A percentile compares a stretch with the other conserved stretches of the same genome.
Evolutionary conservation across 805 yeast species (phyloP).

Genomic region (Lipomyces sp.): DNA sequence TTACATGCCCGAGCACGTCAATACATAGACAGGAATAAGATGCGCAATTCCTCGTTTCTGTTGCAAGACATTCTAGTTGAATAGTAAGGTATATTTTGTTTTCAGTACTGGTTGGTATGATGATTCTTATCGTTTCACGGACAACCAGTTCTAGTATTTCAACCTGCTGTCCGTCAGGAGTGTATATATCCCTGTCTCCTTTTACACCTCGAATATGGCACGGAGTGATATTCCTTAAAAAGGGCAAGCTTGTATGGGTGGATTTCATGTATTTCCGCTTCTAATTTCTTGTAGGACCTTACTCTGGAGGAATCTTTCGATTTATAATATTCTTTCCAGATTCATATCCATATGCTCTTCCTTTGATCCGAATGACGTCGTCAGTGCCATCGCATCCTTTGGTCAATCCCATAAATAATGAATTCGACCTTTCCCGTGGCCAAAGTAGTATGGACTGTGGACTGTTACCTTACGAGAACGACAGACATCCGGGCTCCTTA

Average conservation of each 20-base stretch:
- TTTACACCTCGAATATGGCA: slow-evolving; percentile 28
- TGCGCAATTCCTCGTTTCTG: slow-evolving; percentile 6
- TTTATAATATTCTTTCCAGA: slow-evolving; percentile 26
- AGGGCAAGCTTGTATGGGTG: slow-evolving; percentile 5
- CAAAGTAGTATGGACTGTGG: no score
- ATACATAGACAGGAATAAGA: no score
- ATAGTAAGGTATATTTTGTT: slow-evolving; percentile 1
- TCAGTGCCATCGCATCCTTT: slow-evolving; percentile 13
- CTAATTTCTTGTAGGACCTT: slow-evolving; percentile 11
- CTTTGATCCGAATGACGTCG: slow-evolving; percentile 16
- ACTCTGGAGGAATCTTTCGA: slow-evolving; percentile 26
- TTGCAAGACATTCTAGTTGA: slow-evolving; percentile 16
- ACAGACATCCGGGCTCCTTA: no score
- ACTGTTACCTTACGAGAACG: no score
- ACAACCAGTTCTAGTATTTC: slow-evolving; percentile 19
- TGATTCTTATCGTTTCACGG: not conserved
- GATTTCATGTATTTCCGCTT: not conserved
- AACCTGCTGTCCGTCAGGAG: slow-evolving; percentile 21
- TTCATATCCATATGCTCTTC: slow-evolving; percentile 18
- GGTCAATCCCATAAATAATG: slow-evolving; percentile 7
- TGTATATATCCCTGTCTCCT: slow-evolving; percentile 21
- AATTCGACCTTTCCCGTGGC: slow-evolving; percentile 14
- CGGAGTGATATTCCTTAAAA: slow-evolving; percentile 24
- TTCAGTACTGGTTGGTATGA: slow-evolving; percentile 9
- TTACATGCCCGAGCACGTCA: no score